A percentile compares a stretch with the other conserved stretches of the same genome.
phyloP scores from a whole-genome alignment of 306 rosid genomes.

The Gastrolobium villosum region DNA sequence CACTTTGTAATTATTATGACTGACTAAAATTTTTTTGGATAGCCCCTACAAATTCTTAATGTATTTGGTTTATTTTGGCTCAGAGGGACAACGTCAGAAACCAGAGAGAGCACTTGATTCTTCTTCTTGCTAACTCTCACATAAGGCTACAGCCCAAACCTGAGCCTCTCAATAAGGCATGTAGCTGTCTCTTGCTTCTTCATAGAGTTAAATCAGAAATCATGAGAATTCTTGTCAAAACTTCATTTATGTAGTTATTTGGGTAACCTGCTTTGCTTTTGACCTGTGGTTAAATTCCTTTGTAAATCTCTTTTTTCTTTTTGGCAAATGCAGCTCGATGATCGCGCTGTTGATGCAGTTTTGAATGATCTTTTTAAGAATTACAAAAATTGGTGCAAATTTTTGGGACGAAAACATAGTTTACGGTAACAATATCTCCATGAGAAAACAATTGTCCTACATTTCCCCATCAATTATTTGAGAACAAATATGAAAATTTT shows the following conservation, averaged over 20 bases:
- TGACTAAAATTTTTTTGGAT: neutral
- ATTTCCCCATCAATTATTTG: conserved; percentile 13
- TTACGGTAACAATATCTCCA: conserved; percentile 58
- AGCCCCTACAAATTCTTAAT: conserved; percentile 28
- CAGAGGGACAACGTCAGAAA: conserved; percentile 97
- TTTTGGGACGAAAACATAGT: conserved; percentile 86
- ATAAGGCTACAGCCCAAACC: conserved; percentile 92
- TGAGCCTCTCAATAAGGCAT: conserved; percentile 94
- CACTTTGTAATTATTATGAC: neutral
- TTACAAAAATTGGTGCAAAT: conserved; percentile 92
- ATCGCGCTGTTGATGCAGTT: conserved; percentile 83
- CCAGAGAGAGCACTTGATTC: conserved; percentile 94
- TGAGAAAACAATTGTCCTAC: neutral
- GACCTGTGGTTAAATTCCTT: conserved; percentile 37
- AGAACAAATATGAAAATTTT: conserved; percentile 30
- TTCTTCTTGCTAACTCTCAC: conserved; percentile 89
- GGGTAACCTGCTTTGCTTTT: conserved; percentile 35
- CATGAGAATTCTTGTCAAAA: conserved; percentile 4
- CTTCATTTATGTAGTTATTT: conserved; percentile 27
- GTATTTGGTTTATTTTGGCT: conserved; percentile 48
- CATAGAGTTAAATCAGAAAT: conserved; percentile 23
- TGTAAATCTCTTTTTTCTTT: neutral
- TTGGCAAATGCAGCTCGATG: conserved; percentile 81
- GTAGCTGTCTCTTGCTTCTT: conserved; percentile 36
- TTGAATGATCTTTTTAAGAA: conserved; percentile 83